These are phyloP conservation scores for Brassica juncea DNA, from an alignment of 345 rosid genomes.

Conservation along the genomic window DNA sequence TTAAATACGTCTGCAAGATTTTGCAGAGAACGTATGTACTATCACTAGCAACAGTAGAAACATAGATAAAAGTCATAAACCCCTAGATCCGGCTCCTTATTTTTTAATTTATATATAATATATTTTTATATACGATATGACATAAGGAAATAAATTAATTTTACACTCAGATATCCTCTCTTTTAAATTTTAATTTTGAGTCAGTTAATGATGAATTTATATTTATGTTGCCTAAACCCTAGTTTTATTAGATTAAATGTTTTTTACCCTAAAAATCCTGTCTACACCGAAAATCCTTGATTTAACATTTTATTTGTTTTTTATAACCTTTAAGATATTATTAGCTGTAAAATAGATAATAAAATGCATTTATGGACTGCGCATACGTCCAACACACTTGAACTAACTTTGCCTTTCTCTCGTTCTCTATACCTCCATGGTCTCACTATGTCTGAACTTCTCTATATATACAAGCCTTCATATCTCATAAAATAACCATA, in stretches of 20 bases:
- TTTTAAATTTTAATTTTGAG: background rate
- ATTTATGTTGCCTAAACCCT: slow-evolving; percentile 10
- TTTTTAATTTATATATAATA: slow-evolving; percentile 17
- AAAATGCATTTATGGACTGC: slow-evolving; percentile 21
- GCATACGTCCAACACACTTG: slow-evolving; percentile 13
- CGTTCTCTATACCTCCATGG: slow-evolving; percentile 6
- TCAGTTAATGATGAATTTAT: background rate
- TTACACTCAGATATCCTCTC: background rate
- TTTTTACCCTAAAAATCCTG: background rate
- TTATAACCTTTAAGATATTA: background rate
- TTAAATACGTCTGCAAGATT: slow-evolving; percentile 40
- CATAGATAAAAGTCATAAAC: slow-evolving; percentile 37
- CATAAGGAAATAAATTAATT: background rate
- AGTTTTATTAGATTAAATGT: background rate
- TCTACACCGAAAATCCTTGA: background rate
- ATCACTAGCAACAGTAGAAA: slow-evolving; percentile 35
- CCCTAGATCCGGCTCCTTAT: slow-evolving; percentile 35
- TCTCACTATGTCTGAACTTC: slow-evolving; percentile 16
- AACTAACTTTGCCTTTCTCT: background rate
- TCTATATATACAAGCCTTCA: slow-evolving; percentile 30
- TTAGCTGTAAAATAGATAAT: background rate
- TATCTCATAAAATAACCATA: slow-evolving; percentile 23
- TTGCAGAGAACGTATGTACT: slow-evolving; percentile 37
- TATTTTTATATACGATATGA: slow-evolving; percentile 16
- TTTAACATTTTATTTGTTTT: background rate